Conservation (phyloP, 2,329 filamentous ascomycete genomes). For the Hortaea werneckii region DNA sequence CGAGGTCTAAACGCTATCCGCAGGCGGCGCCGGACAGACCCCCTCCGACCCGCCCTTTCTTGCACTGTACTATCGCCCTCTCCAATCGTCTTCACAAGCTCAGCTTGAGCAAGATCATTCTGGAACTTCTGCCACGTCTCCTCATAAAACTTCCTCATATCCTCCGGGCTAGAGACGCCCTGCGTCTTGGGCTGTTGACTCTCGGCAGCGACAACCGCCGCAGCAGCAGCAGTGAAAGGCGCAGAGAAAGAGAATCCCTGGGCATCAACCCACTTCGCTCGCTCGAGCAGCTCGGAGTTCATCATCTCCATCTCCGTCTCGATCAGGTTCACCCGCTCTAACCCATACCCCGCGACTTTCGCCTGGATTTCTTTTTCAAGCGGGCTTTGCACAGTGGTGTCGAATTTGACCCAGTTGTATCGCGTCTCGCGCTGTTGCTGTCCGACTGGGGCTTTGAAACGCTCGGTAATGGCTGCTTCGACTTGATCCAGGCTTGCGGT, state of each 20-base stretch:
- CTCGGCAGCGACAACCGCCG: neutral
- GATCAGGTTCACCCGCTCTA: constrained; percentile 1
- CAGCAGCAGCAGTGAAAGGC: neutral
- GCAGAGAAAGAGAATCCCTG: neutral
- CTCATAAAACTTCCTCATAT: neutral
- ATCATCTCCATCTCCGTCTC: constrained; percentile 6
- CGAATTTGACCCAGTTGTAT: constrained; percentile 2
- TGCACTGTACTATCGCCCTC: neutral
- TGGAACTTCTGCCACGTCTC: neutral
- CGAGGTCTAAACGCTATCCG: too few species aligned
- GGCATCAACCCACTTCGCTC: neutral
- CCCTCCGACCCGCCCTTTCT: neutral
- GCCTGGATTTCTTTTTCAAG: neutral
- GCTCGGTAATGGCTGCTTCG: neutral
- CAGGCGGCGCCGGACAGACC: neutral
- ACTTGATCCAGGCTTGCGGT: constrained; percentile 1
- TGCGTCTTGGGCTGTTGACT: neutral
- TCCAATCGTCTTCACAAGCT: neutral
- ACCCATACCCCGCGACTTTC: constrained; percentile 1
- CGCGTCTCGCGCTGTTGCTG: neutral
- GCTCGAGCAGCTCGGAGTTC: neutral
- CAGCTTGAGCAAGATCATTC: neutral
- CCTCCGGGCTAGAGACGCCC: neutral
- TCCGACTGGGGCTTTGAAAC: neutral
- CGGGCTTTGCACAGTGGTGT: neutral